Base-by-base conservation (phyloP, 1,139 yeast genomes). In the Debaryomyces fabryi region DNA sequence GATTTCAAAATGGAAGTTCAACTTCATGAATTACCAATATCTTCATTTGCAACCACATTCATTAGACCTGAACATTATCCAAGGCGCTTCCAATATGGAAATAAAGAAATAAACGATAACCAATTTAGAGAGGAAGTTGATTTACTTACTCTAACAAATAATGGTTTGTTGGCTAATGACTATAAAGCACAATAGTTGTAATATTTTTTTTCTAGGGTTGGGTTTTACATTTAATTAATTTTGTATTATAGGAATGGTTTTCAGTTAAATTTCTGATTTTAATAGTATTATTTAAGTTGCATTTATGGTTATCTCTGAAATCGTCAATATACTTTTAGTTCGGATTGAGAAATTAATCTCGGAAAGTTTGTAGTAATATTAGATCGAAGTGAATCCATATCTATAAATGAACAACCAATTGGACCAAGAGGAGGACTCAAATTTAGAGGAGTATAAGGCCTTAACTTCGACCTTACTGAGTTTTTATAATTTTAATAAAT, bases 401-500 rank as follows among this genome's bases (percentile, higher is more conserved):
- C 20, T 20, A 9, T 4, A 20, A 20, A 35, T 35, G 38, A 20
- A 21, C 23, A 6, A 12, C 20, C 38, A 35, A 32, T 15, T 16
- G 12, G 38, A 35, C 10, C 21, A 39, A 13, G 42, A n/a, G 10
- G 38, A 36, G 15, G 48, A 46, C 18, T 10, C 25, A 10, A 27
- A 66, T 51, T 50, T 55, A 16, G 77, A 71, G 48, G 79, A 75
- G 54, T 67, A 65, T 52, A 54, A 55, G 40, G 77, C 78, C 4
- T 55, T 76, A 20, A 72, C 78, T 2, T 61, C 71, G 4, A 70
- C 76, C 3, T 62, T 76, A 34, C 68, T 64, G 63, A 69, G 78
- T 6, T 71, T 68, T 54, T 65, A 67, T 52, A 52, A 67, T 44
- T 74, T 65, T 54, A 67, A 68, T 48, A 52, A 56, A 39, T 73